These are phyloP conservation scores for Fusarium mundagurra DNA, from an alignment of 2,329 filamentous ascomycete genomes.

Conservation along the genomic window DNA sequence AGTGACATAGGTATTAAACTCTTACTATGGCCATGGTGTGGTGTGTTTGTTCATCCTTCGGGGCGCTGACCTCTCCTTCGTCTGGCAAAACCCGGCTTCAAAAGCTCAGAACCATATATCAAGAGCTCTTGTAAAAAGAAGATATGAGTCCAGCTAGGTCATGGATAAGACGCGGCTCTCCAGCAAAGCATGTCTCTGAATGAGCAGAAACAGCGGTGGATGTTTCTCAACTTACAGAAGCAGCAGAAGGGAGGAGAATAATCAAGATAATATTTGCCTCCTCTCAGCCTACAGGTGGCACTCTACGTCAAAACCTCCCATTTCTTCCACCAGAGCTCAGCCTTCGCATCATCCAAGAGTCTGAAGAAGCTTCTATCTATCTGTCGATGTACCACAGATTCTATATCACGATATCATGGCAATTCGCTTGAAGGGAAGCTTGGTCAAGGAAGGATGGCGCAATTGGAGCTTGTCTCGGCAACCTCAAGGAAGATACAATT, in stretches of 20 bases:
- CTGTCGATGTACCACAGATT: not conserved
- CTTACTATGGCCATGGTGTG: not conserved
- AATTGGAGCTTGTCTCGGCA: not conserved
- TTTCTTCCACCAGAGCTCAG: no score
- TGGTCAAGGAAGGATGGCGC: not conserved
- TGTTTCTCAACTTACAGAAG: no score
- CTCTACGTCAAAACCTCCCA: no score
- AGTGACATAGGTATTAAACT: not conserved
- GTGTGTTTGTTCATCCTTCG: not conserved
- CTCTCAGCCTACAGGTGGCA: no score
- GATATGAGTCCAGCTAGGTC: not conserved
- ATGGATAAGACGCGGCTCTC: no score
- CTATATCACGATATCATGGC: not conserved
- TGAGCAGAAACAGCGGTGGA: no score
- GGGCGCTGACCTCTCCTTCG: not conserved
- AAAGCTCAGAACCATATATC: not conserved
- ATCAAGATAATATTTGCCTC: no score
- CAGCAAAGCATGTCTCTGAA: no score
- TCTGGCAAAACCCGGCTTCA: not conserved
- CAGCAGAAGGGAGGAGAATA: no score
- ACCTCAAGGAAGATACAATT: not conserved
- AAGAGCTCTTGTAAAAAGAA: not conserved
- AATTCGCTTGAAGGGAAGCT: not conserved
- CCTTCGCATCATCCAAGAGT: no score
- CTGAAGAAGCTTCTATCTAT: no score